Evolutionary conservation across 208 protist species (phyloP).

Genomic region (Acanthamoeba royreba): DNA sequence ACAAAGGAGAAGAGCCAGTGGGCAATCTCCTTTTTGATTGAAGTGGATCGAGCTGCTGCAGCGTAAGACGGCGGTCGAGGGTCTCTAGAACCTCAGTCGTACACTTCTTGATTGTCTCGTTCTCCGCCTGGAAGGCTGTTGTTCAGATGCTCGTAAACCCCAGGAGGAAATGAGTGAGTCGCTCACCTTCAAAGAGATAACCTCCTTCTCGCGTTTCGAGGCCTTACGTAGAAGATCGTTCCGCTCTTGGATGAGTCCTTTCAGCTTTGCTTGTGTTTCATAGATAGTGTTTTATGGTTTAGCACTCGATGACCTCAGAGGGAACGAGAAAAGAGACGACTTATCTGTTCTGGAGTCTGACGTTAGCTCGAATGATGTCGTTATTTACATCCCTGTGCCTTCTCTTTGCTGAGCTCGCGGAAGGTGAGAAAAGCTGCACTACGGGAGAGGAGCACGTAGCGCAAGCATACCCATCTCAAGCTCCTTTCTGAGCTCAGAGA

Average conservation of each 20-base stretch:
- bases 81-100: neutral
- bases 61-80: neutral
- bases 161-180: neutral
- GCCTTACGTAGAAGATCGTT: neutral
- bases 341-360: constrained; percentile 3
- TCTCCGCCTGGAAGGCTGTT: neutral
- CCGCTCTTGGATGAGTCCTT: neutral
- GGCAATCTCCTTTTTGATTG: neutral
- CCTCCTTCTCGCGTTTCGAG: neutral
- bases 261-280: neutral
- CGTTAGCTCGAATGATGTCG: neutral
- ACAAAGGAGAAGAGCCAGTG: neutral
- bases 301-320: neutral
- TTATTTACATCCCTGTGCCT: constrained; percentile 18
- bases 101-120: neutral
- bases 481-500: neutral
- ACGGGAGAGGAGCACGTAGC: no score
- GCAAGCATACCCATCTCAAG: neutral
- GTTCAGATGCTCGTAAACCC: neutral
- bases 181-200: neutral
- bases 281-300: neutral
- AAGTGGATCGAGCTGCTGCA: neutral
- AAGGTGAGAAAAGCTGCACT: neutral
- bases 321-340: neutral
- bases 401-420: neutral